Conservation (phyloP, 2,329 filamentous ascomycete species). For the Fusarium piperis region DNA sequence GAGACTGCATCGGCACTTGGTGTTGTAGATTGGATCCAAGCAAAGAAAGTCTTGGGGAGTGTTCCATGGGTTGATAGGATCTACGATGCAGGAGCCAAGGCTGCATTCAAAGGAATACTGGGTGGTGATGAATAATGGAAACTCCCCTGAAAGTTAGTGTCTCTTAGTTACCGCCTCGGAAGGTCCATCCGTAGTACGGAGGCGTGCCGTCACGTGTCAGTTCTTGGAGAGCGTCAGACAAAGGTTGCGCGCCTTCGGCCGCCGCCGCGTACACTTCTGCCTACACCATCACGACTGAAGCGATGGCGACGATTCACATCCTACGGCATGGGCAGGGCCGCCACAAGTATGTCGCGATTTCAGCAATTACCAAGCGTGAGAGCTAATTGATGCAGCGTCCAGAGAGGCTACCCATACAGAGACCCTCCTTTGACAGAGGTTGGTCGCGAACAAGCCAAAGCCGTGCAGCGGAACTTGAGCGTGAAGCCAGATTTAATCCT, state of each 20-base stretch:
- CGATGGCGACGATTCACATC: constrained; percentile 23
- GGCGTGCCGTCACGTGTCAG: background rate
- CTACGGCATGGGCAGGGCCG: constrained; percentile 24
- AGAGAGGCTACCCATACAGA: constrained; percentile 28
- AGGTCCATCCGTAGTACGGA: background rate
- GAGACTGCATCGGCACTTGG: background rate
- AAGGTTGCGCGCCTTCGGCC: background rate
- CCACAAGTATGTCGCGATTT: constrained; percentile 11
- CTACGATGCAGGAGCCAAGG: background rate
- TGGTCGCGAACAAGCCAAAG: constrained; percentile 11
- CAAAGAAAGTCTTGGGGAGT: background rate
- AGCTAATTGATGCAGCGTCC: constrained; percentile 16
- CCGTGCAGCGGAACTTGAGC: background rate
- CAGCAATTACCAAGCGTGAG: background rate
- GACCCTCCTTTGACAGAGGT: constrained; percentile 31
- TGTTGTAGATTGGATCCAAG: constrained; percentile 1
- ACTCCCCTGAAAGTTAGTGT: background rate
- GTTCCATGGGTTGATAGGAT: constrained; percentile 17
- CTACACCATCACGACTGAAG: background rate
- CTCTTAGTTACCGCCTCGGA: background rate
- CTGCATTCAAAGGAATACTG: background rate
- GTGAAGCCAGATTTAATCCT: constrained; percentile 17
- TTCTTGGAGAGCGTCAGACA: background rate
- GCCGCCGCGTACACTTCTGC: background rate
- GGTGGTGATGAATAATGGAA: background rate